Percentiles rank a stretch among this genome's conserved stretches.
Evolutionary conservation across 2,329 filamentous ascomycete species (phyloP).

Genomic region (Penicillium polonicum): DNA sequence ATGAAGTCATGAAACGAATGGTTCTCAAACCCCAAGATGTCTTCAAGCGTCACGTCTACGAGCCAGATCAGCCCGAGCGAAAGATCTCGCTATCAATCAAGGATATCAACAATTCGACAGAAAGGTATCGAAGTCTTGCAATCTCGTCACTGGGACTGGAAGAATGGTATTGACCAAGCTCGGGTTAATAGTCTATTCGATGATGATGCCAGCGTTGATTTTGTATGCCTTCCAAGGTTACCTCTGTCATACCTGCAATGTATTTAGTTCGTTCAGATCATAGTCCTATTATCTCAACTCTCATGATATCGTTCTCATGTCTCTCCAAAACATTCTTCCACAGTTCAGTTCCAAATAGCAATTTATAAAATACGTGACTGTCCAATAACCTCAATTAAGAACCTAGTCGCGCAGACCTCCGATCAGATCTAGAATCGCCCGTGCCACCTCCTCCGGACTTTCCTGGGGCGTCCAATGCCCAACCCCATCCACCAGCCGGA

Average conservation of each 20-base stretch:
- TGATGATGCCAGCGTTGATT: neutral
- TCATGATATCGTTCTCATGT: neutral
- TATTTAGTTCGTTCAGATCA: neutral
- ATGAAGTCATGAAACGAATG: neutral
- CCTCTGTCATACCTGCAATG: neutral
- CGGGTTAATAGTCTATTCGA: neutral
- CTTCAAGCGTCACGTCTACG: no score
- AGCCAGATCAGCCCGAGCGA: no score
- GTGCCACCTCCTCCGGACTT: conserved; percentile 54
- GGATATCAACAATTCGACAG: no score
- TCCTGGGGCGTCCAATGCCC: conserved; percentile 73
- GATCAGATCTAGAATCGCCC: conserved; percentile 18
- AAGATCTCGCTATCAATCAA: no score
- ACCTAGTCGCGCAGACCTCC: neutral
- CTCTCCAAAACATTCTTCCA: neutral
- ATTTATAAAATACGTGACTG: no score
- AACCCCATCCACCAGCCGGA: conserved; percentile 56
- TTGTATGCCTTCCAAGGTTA: neutral
- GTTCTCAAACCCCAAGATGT: neutral
- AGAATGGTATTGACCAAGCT: neutral
- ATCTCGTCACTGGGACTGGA: no score
- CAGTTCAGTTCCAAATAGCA: neutral
- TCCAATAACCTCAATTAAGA: neutral
- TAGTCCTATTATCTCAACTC: neutral
- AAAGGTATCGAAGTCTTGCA: no score